Base-by-base conservation (phyloP, 2,329 filamentous ascomycete genomes). In the Xylariaceae sp. region DNA sequence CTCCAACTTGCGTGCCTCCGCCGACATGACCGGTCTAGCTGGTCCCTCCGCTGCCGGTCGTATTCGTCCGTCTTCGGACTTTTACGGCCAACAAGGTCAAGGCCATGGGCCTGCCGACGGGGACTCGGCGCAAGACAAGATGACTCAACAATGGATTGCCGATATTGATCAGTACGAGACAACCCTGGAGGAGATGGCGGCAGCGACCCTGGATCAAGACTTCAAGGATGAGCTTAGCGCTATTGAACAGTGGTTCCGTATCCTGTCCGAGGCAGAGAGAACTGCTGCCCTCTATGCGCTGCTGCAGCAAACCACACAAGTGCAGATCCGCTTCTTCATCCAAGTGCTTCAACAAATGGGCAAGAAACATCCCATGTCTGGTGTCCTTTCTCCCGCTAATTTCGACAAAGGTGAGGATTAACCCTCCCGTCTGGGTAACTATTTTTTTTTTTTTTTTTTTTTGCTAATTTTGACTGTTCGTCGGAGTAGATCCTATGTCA, bases 191-290 rank as follows among this genome's bases (percentile, higher is more conserved):
- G 94, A 99, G 71, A 99, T 99, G 94, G 94, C 94, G 43, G 91
- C 92, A 34, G 94, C 94, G 31, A 97, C 94, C n/a, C 78, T 97
- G 52, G 94, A 99, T 70, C 94, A 99, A 76, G 94, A 99, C 70
- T 99, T 99, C 79, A 99, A 99, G 76, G 94, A 97, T 73, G 94
- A 99, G 73, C 82, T 99, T 58, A 96, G 91, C 70, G 94, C 94
- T 64, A 99, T 99, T 68, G 94, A 99, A 75, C 94, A 99, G 77
- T 99, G 94, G 94, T 99, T 99, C 73, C 87, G 91, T 59, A 94
- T 99, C 51, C 78, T 99, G 61, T 97, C 92, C 68, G 94, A 97
- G 74, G 91, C 94, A 31, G 94, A 99, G 74, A 83, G 94, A 60
- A 99, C 94, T 26, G 94, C 94, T 59, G 94, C 94, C 47, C 76